These are phyloP conservation scores for Diphasiastrum complanatum DNA, from an alignment of 83 land plant species.

Conservation along the genomic window DNA sequence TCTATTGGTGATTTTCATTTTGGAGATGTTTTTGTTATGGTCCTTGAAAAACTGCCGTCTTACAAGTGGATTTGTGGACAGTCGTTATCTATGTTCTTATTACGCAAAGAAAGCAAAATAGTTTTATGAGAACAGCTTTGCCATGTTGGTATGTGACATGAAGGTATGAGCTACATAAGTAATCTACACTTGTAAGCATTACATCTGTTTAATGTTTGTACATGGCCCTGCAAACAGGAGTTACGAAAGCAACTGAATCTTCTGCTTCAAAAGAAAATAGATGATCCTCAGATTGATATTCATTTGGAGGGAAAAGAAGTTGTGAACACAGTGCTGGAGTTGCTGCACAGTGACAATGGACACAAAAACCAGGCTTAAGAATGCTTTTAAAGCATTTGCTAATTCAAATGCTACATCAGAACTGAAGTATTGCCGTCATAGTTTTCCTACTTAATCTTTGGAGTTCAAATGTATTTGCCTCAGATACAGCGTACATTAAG, in stretches of 20 bases:
- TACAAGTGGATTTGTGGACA: too few species aligned
- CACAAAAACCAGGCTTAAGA: constrained; percentile 4
- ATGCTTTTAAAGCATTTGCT: constrained; percentile 32
- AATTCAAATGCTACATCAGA: constrained; percentile 42
- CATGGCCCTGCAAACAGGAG: constrained; percentile 55
- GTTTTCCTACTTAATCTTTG: too few species aligned
- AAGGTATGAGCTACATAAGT: neutral
- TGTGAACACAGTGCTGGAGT: constrained; percentile 70
- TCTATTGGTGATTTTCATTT: too few species aligned
- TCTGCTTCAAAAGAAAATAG: constrained; percentile 66
- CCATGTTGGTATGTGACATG: neutral
- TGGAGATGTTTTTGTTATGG: too few species aligned
- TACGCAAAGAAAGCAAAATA: too few species aligned
- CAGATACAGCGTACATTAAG: too few species aligned
- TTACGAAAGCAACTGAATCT: constrained; percentile 71
- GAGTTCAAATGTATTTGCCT: too few species aligned
- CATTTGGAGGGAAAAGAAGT: constrained; percentile 64
- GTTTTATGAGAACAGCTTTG: too few species aligned
- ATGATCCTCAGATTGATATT: constrained; percentile 68
- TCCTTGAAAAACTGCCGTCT: too few species aligned
- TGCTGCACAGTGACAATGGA: constrained; percentile 51
- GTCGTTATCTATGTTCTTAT: too few species aligned
- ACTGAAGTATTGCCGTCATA: constrained; percentile 37
- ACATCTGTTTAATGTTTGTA: constrained; percentile 1
- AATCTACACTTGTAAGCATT: neutral